Base-by-base conservation (phyloP, 306 rosid genomes). In the Cucurbita ficifolia region DNA sequence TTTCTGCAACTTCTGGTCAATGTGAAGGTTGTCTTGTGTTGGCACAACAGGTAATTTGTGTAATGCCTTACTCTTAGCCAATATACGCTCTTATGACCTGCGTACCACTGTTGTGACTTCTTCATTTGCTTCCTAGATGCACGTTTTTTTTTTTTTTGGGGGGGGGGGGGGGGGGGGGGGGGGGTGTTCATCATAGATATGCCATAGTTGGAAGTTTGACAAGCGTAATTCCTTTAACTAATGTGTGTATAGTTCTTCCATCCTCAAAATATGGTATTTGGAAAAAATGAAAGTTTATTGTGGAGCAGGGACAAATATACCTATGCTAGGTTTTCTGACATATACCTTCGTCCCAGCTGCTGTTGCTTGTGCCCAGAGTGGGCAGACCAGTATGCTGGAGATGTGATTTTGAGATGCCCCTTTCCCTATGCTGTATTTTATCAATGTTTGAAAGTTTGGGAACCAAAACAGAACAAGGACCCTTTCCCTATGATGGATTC, bases 21-120 rank as follows among this genome's bases (percentile, higher is more conserved):
- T 91, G 97, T 77, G 92, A 95, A 77, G 97, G 99, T 38, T 80
- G 81, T 64, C 87, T 95, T 68, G 88, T 95, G 82, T 77, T 95
- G 81, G 99, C 97, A 29, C 99, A 91, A 75, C 99, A 95, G 99
- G 99, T 91, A 83, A 71, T 75, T 77, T 57, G 33, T 29, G 29
- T 24, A 24, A 24, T 24, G 29, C 49, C 57, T 42, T 60, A 18
- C 50, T 76, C 74, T 62, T 39, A 40, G 74, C 53, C 70, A 29
- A 52, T 70, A 74, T 74, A 72, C 57, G 35, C 49, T 77, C 53
- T 59, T 14, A 70, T 72, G 73, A 19, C 58, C 63, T 65, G 56
- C 45, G 71, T 58, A 57, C 22, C n/a, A 2, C 52, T 60, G 57
- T 45, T 29, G 9, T 69, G 56, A 43, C 45, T 48, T 21, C 45